phyloP scores from a whole-genome alignment of 176 grass and related monocot genomes.

The Oryza nivara region DNA sequence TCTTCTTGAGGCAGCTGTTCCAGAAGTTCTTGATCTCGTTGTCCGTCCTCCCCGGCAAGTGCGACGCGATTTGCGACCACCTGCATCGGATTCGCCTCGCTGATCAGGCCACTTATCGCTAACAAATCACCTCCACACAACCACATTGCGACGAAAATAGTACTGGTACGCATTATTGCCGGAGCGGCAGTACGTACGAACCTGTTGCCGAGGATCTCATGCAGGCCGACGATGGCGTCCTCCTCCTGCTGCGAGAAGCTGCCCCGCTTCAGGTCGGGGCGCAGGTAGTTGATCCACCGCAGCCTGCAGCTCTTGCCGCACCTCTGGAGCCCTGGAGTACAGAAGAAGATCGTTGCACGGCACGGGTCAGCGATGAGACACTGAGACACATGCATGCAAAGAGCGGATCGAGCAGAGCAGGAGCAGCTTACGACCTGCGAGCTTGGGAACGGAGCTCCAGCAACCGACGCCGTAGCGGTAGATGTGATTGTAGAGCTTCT shows the following conservation, averaged over 20 bases:
- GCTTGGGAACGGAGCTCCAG: conserved; percentile 91
- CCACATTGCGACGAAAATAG: not conserved
- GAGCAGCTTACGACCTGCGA: conserved; percentile 37
- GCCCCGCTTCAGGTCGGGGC: conserved; percentile 85
- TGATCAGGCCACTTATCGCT: not conserved
- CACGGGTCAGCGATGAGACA: not conserved
- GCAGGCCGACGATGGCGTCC: conserved; percentile 72
- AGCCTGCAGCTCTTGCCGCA: conserved; percentile 95
- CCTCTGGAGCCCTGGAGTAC: conserved; percentile 71
- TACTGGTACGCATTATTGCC: not conserved
- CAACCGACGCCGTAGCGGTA: conserved; percentile 81
- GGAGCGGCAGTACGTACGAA: conserved; percentile 36
- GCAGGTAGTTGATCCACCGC: conserved; percentile 91
- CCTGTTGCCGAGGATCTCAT: conserved; percentile 84
- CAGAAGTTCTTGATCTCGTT: conserved; percentile 98
- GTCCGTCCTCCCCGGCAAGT: conserved; percentile 83
- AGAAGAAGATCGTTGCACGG: not conserved
- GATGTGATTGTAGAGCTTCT: conserved; percentile 96
- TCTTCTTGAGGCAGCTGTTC: conserved; percentile 94
- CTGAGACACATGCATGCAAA: not conserved
- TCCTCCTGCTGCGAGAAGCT: conserved; percentile 96
- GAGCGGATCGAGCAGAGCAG: not conserved
- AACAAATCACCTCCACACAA: not conserved
- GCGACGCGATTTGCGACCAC: conserved; percentile 90
- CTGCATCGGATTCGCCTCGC: conserved; percentile 34